Percentiles rank a stretch among this genome's conserved stretches.
phyloP scores from a whole-genome alignment of 805 yeast species.

The Saccharomycopsis sp. region DNA sequence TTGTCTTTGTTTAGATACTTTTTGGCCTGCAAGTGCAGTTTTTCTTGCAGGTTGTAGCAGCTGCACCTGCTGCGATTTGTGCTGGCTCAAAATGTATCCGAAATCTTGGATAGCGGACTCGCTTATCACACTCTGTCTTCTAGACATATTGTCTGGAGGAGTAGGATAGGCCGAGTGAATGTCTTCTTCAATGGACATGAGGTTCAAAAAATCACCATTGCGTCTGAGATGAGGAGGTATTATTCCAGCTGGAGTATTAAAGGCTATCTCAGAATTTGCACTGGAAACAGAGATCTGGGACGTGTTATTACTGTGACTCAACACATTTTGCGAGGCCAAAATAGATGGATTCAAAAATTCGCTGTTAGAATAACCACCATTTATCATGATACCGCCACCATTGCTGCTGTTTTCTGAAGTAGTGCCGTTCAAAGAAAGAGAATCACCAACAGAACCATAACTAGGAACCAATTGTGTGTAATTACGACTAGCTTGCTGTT shows the following conservation, averaged over 20 bases:
- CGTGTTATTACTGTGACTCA: not conserved
- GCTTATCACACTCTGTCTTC: not conserved
- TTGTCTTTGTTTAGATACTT: not conserved
- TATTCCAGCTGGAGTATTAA: not conserved
- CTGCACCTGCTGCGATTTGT: slow-evolving; percentile 14
- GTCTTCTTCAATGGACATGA: slow-evolving; percentile 5
- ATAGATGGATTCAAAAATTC: not conserved
- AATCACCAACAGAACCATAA: not conserved
- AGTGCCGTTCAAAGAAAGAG: not conserved
- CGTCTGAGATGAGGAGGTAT: not conserved
- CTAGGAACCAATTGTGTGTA: not conserved
- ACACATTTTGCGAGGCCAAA: not conserved
- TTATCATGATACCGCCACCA: not conserved
- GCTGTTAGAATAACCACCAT: not conserved
- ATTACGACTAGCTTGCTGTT: not conserved
- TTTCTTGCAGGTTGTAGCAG: not conserved
- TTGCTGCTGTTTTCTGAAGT: not conserved
- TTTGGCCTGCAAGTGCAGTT: slow-evolving; percentile 3
- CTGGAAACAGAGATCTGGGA: slow-evolving; percentile 4
- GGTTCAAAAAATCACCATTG: slow-evolving; percentile 1
- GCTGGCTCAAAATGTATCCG: not conserved
- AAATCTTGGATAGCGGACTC: slow-evolving; percentile 1
- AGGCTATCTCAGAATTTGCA: slow-evolving; percentile 5
- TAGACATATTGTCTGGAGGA: slow-evolving; percentile 8
- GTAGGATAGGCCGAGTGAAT: slow-evolving; percentile 8